Percentiles rank a stretch among this genome's conserved stretches.
phyloP scores from a whole-genome alignment of 2,329 filamentous ascomycete species.

The Trichoderma cornu-damae region DNA sequence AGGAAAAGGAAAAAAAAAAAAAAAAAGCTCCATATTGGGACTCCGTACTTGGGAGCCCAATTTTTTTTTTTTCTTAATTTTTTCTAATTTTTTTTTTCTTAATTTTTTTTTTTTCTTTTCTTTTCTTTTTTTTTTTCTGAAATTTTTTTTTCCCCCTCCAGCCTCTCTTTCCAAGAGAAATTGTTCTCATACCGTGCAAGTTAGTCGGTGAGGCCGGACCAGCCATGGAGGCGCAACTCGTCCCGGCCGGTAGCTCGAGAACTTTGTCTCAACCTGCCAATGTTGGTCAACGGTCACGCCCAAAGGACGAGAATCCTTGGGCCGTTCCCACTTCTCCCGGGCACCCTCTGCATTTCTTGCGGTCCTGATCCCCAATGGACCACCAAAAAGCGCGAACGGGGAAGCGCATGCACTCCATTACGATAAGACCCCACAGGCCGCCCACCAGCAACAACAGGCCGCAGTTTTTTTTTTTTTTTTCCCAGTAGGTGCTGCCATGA shows the following conservation, averaged over 20 bases:
- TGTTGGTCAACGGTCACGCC: constrained; percentile 5
- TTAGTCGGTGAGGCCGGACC: constrained; percentile 19
- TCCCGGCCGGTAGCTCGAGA: constrained; percentile 12
- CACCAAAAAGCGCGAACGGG: constrained; percentile 18
- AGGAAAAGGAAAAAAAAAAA: not conserved
- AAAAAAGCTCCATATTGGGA: constrained; percentile 16
- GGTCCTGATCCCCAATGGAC: constrained; percentile 11
- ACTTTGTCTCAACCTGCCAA: constrained; percentile 15
- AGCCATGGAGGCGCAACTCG: constrained; percentile 11
- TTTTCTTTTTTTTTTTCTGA: too few species aligned
- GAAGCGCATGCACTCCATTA: constrained; percentile 22
- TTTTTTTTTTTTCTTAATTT: not conserved
- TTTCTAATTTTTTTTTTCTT: too few species aligned
- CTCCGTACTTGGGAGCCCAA: constrained; percentile 16
- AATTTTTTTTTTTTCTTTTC: too few species aligned
- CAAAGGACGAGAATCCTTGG: constrained; percentile 20
- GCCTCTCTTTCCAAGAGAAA: constrained; percentile 1
- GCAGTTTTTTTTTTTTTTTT: not conserved
- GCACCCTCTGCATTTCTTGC: constrained; percentile 22
- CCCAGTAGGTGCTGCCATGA: constrained; percentile 5
- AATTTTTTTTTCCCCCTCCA: not conserved
- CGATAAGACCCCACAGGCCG: constrained; percentile 25
- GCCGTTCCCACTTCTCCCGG: constrained; percentile 16
- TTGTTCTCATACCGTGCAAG: constrained; percentile 4
- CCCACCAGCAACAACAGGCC: not conserved